Evolutionary conservation across 345 rosid genomes (phyloP).

Genomic region (Lepidium aucheri): DNA sequence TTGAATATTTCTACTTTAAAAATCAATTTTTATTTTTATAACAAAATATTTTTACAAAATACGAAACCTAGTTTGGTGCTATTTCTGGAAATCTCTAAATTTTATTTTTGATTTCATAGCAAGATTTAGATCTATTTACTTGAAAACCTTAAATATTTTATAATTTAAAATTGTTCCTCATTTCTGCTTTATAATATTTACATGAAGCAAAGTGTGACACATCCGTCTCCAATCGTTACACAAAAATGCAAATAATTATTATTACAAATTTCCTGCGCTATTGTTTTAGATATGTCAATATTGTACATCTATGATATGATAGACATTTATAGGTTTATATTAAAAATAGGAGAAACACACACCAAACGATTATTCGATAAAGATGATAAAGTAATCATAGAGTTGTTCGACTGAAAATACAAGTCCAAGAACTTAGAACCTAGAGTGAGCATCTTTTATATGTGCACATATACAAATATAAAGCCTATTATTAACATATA

Average conservation of each 20-base stretch:
- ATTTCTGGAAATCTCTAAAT: background rate
- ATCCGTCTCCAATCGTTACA: background rate
- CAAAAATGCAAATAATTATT: background rate
- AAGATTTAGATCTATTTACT: background rate
- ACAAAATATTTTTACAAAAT: no score
- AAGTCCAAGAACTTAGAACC: constrained; percentile 11
- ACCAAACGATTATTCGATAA: constrained; percentile 18
- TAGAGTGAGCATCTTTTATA: background rate
- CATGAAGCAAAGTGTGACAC: constrained; percentile 4
- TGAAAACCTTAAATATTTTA: background rate
- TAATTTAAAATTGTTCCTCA: background rate
- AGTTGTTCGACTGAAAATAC: constrained; percentile 2
- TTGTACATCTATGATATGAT: background rate
- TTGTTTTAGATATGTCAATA: background rate
- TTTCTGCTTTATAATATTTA: background rate
- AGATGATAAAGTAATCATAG: constrained; percentile 12
- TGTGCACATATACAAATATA: background rate
- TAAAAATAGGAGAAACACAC: background rate
- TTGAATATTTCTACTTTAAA: no score
- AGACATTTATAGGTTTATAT: background rate
- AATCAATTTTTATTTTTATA: no score
- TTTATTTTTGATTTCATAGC: background rate
- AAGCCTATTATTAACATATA: background rate
- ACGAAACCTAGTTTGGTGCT: no score
- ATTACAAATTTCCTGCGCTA: background rate